Conservation (phyloP, 495 filamentous ascomycete species). For the Neurospora terricola region DNA sequence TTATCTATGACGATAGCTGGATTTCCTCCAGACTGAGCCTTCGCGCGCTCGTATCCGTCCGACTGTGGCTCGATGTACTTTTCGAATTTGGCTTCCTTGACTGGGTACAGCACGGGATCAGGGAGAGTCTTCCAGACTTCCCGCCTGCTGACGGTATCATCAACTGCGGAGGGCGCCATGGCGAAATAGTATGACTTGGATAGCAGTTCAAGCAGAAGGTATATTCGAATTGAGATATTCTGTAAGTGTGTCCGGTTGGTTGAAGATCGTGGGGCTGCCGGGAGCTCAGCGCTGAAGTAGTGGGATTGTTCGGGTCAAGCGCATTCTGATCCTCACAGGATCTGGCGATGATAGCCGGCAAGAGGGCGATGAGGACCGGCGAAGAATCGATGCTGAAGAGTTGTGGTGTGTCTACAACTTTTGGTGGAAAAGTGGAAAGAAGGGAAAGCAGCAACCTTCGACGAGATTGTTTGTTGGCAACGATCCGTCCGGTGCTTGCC, state of each 20-base stretch:
- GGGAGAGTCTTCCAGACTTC: conserved; percentile 33
- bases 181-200: not conserved
- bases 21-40: conserved; percentile 31
- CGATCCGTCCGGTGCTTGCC: not conserved
- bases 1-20: conserved; percentile 94
- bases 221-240: not conserved
- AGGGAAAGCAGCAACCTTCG: not conserved
- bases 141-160: conserved; percentile 22
- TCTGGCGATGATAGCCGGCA: not conserved
- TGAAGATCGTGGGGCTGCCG: not conserved
- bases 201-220: not conserved
- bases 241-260: not conserved
- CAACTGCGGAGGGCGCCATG: conserved; percentile 38
- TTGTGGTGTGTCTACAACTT: not conserved
- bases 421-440: not conserved
- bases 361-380: not conserved
- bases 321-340: not conserved
- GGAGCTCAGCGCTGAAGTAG: not conserved
- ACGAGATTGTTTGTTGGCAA: not conserved
- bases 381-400: not conserved
- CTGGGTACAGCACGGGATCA: conserved; percentile 35
- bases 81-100: conserved; percentile 70
- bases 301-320: not conserved
- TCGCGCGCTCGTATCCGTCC: conserved; percentile 56
- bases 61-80: conserved; percentile 56